Evolutionary conservation across 139 green algal genomes (phyloP), one percentile per base, ranked within the genome.

Genomic region (Chlamydomonas incerta): DNA sequence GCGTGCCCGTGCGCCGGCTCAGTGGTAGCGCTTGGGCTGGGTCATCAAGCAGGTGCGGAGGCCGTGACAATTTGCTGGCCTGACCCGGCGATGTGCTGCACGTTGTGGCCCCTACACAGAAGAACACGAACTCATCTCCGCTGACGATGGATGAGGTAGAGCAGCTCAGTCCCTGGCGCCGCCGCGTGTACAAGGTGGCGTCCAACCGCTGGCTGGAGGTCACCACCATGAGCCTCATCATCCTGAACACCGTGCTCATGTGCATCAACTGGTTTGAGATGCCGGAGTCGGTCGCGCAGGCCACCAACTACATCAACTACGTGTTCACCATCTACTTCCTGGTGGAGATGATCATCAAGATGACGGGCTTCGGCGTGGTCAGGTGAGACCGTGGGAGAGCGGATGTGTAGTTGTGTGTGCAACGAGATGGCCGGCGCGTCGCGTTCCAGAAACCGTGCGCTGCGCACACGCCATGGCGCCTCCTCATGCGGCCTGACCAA

Each of bases 311-410:
- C 26, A 58, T 93, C 65, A 95, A 96, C 84, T 86, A 91, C 29
- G 77, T 87, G n/a, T 87, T 96, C 29, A 93, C 92, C 6, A 29
- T 76, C 13, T 90, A 87, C 65, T 90, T 90, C 31, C 26, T 85
- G 34, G 1, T 87, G 0, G 94, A 97, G 90, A 91, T 96, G 91
- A 0, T 93, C 23, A 71, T 96, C 69, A 95, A 95, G 90, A 41
- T 96, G 35, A 81, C 83, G 11, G 91, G 74, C 6, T 81, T 95
- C 41, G 91, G 92, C 3, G 41, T 81, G 8, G 83, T 72, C 62
- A 66, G 74, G 86, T 58, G 23, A 70, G 63, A 18, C 34, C 33
- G 33, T n/a, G n/a, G n/a, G n/a, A n/a, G n/a, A n/a, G n/a, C n/a
- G n/a, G n/a, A n/a, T n/a, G n/a, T n/a, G n/a, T n/a, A n/a, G n/a